Evolutionary conservation across 768 basidiomycete species (phyloP), one percentile per base, ranked within the genome.

Genomic region (Boletus rubroflammeus): DNA sequence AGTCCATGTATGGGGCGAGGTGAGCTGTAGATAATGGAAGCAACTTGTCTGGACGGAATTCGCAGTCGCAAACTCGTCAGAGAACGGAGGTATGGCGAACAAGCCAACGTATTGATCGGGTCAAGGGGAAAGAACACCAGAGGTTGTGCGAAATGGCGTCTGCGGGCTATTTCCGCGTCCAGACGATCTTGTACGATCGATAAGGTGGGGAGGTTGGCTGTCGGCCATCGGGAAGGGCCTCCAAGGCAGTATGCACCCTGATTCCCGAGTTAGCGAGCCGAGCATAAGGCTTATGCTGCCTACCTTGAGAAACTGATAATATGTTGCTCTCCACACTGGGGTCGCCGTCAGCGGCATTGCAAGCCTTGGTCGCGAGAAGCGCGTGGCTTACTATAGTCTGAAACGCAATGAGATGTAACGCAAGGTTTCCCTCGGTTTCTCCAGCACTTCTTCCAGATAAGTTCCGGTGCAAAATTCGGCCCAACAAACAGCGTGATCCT

Each of bases 81-180:
- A 38, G 71, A 62, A 13, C 53, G 50, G n/a, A 78, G 67, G 11
- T 78, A 69, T 0, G 74, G 70, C 0, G 83, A 81, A 31, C 66
- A 60, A 1, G 75, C 68, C 46, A 90, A 68, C 2, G 66, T 65
- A 0, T 77, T 71, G 47, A 95, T 69, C 36, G 76, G 67, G 35
- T 85, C 80, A 51, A 96, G 74, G 39, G 78, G 79, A 67, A 89
- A 89, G 72, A 94, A 92, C 3, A 93, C 90, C 58, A 97, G 78
- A 1, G 94, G 94, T 63, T 96, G 94, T 1, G 93, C 94, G 56
- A 88, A 88, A 34, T 72, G 61, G 15, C 60, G 56, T 31, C 39
- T 67, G 6, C 61, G 67, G 14, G 73, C 73, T 32, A 75, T 64
- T 28, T 72, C 68, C 1, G 74, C 64, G 36, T 79, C 75, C 4